Conservation (phyloP, 2,329 filamentous ascomycete genomes). For the Spiromastix sp. region DNA sequence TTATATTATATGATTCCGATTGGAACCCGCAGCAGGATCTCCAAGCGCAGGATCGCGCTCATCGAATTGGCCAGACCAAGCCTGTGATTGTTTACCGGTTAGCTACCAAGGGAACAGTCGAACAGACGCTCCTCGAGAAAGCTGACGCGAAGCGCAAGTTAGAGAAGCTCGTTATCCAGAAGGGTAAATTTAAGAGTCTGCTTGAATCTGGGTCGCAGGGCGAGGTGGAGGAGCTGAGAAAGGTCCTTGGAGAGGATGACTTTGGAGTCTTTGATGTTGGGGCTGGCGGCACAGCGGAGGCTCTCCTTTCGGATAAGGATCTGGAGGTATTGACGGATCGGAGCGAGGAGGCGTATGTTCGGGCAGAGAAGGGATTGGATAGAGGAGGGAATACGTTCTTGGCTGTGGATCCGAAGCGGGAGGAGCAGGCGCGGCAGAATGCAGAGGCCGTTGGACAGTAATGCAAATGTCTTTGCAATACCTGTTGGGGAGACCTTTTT, state of each 20-base stretch:
- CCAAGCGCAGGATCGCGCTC: constrained; percentile 89
- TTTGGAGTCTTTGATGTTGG: constrained; percentile 52
- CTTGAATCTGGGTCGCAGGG: constrained; percentile 42
- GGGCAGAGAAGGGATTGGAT: constrained; percentile 69
- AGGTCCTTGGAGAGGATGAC: constrained; percentile 62
- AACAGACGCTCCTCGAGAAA: constrained; percentile 74
- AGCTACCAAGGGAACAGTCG: constrained; percentile 85
- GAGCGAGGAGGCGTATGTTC: constrained; percentile 54
- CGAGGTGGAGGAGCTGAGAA: constrained; percentile 52
- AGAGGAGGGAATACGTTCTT: constrained; percentile 47
- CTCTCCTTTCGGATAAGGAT: constrained; percentile 65
- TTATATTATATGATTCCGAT: constrained; percentile 88
- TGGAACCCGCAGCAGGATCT: constrained; percentile 98
- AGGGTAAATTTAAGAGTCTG: constrained; percentile 70
- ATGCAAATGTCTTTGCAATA: too few species aligned
- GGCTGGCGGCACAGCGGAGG: constrained; percentile 42
- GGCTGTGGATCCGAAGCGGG: constrained; percentile 68
- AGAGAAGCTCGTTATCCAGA: constrained; percentile 91
- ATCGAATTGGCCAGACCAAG: constrained; percentile 84
- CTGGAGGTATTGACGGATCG: constrained; percentile 70
- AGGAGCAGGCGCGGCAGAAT: constrained; percentile 29
- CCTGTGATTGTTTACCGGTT: constrained; percentile 91
- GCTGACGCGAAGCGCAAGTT: constrained; percentile 86
- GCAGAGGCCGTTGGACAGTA: too few species aligned
- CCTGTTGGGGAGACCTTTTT: too few species aligned